Percentiles rank a stretch among this genome's conserved stretches.
Evolutionary conservation across 1,284 basidiomycete species (phyloP).

Genomic region (Fomitopsis palustris): DNA sequence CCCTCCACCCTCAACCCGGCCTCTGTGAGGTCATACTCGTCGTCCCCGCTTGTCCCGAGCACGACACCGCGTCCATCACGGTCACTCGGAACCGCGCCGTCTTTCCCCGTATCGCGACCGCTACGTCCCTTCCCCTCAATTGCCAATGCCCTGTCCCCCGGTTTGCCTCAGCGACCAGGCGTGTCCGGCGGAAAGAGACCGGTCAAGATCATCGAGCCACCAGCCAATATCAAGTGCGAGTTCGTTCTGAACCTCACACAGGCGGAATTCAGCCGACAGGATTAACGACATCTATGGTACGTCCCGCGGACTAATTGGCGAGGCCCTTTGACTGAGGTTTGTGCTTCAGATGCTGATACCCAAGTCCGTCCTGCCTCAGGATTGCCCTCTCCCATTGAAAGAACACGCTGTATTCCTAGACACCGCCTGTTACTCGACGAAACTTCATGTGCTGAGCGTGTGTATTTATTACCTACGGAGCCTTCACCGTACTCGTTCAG

Average conservation of each 20-base stretch:
- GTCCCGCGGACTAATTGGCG: not conserved
- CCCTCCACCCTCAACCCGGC: conserved; percentile 22
- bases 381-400: not conserved
- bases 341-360: conserved; percentile 2
- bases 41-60: conserved; percentile 57
- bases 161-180: conserved; percentile 15
- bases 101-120: conserved; percentile 68
- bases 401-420: conserved; percentile 1
- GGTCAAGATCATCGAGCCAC: conserved; percentile 73
- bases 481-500: not conserved
- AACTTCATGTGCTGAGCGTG: not conserved
- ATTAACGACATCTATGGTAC: conserved; percentile 33
- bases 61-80: conserved; percentile 24
- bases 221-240: conserved; percentile 62
- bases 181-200: conserved; percentile 35
- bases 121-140: conserved; percentile 73
- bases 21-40: conserved; percentile 34
- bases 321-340: not conserved
- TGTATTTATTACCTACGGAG: not conserved
- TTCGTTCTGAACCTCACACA: conserved; percentile 78
- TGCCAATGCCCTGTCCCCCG: conserved; percentile 29
- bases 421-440: not conserved
- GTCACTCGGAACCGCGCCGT: conserved; percentile 37
- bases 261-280: conserved; percentile 72
- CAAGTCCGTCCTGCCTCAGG: not conserved